Conservation (phyloP, 257 asterid genomes). For the Solanum pinnatisectum region DNA sequence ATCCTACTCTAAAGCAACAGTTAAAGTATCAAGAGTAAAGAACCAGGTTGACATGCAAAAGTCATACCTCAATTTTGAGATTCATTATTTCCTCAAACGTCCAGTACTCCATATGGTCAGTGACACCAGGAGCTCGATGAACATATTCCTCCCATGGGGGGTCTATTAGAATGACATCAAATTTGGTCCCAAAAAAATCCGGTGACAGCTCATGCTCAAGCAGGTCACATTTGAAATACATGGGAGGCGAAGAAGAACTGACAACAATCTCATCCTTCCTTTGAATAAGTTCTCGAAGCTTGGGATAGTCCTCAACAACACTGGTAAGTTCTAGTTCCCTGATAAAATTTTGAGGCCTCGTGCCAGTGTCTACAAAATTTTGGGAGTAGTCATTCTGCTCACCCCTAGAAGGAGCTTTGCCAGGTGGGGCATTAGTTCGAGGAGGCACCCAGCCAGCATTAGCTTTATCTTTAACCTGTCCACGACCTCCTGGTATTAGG, state of each 20-base stretch:
- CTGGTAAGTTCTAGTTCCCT: slow-evolving; percentile 97
- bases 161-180: slow-evolving; percentile 93
- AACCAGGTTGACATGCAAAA: neutral
- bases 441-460: slow-evolving; percentile 80
- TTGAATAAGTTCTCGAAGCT: slow-evolving; percentile 94
- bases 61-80: slow-evolving; percentile 83
- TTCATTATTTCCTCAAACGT: slow-evolving; percentile 91
- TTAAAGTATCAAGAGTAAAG: neutral
- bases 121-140: slow-evolving; percentile 98
- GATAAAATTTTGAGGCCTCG: slow-evolving; percentile 94
- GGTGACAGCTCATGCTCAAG: slow-evolving; percentile 77
- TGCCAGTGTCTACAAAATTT: slow-evolving; percentile 97
- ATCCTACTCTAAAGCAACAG: neutral
- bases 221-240: slow-evolving; percentile 85
- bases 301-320: slow-evolving; percentile 98
- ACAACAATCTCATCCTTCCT: slow-evolving; percentile 93
- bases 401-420: slow-evolving; percentile 99
- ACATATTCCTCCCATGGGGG: slow-evolving; percentile 99
- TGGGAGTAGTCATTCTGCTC: slow-evolving; percentile 99
- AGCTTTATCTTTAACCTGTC: slow-evolving; percentile 59
- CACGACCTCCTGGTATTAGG: slow-evolving; percentile 36
- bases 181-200: slow-evolving; percentile 86
- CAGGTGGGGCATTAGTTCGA: slow-evolving; percentile 59
- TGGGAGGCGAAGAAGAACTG: slow-evolving; percentile 73
- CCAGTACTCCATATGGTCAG: slow-evolving; percentile 94